Conservation (phyloP, 2,329 filamentous ascomycete species). For the Cercospora sp. region DNA sequence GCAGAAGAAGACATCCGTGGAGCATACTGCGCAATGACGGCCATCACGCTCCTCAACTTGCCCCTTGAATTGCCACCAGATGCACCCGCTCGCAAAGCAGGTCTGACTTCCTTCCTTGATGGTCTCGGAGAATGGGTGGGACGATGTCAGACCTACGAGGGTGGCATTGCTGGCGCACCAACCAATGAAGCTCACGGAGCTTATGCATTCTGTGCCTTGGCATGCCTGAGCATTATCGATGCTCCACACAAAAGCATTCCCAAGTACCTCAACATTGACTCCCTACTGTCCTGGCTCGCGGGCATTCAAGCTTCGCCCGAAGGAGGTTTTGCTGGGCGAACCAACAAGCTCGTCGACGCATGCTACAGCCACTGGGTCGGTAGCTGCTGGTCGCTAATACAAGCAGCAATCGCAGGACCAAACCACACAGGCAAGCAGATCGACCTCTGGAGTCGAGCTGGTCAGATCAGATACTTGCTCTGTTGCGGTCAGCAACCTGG, state of each 20-base stretch:
- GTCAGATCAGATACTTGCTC: slow-evolving; percentile 84
- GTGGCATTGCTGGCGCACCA: slow-evolving; percentile 83
- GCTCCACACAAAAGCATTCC: slow-evolving; percentile 72
- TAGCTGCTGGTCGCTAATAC: slow-evolving; percentile 87
- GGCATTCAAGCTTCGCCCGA: slow-evolving; percentile 87
- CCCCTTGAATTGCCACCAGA: slow-evolving; percentile 75
- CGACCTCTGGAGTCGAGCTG: slow-evolving; percentile 75
- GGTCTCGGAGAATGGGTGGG: slow-evolving; percentile 77
- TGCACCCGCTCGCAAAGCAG: slow-evolving; percentile 65
- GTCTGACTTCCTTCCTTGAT: slow-evolving; percentile 66
- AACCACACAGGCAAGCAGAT: slow-evolving; percentile 36
- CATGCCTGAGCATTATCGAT: slow-evolving; percentile 82
- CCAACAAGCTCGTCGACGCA: slow-evolving; percentile 96
- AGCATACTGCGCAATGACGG: slow-evolving; percentile 85
- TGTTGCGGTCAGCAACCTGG: slow-evolving; percentile 75
- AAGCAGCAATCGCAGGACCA: slow-evolving; percentile 68
- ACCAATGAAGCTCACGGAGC: slow-evolving; percentile 91
- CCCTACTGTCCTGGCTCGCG: slow-evolving; percentile 83
- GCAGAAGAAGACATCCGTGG: slow-evolving; percentile 94
- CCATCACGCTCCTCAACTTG: slow-evolving; percentile 79
- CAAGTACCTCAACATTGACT: slow-evolving; percentile 73
- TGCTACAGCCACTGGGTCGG: slow-evolving; percentile 99
- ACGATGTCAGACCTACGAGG: slow-evolving; percentile 92
- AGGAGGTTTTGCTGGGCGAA: slow-evolving; percentile 88
- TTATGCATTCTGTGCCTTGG: slow-evolving; percentile 92